Base-by-base conservation (phyloP, 345 rosid genomes). In the Populus alba region DNA sequence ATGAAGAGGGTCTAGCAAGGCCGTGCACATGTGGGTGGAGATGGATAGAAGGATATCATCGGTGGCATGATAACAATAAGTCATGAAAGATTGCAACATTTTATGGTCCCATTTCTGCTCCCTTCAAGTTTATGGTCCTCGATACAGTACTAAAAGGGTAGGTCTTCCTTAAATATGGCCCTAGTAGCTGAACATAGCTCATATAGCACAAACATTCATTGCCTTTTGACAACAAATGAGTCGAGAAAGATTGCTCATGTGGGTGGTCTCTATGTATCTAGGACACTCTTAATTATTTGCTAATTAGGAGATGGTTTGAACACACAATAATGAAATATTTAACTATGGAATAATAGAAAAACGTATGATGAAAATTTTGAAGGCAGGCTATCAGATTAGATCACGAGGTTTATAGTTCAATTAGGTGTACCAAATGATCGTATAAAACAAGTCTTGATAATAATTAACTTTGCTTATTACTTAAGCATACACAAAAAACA, bases 41-140 rank as follows among this genome's bases (percentile, higher is more conserved):
- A 37, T 37, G 74, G 72, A 71, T 75, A 89, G 76, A 79, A 78
- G 77, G 85, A 87, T 68, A 65, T 73, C 82, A 80, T 76, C 12
- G 86, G 81, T 87, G 89, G 70, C 79, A 80, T 79, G 86, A 89
- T 16, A 87, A 76, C 66, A 69, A 84, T 71, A 62, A 75, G 57
- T 83, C 87, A 70, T 20, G 37, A 29, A 66, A 27, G 66, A 35
- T 12, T 27, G 7, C 38, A 29, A 29, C 53, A 7, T 62, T 38
- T 25, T 49, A 20, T 73, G 72, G 71, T 35, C 51, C 43, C 88
- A 84, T 77, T 0, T 43, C 15, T 68, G 15, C 70, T 7, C 35
- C 8, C 27, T 63, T 17, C 39, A 23, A 7, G 62, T 67, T 61
- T 75, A 82, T 73, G n/a, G 72, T 66, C 81, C 79, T 72, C 67